Evolutionary conservation across 176 grass and related monocot genomes (phyloP), one percentile per base, ranked within the genome.

Genomic region (Bolboschoenus planiculmis): DNA sequence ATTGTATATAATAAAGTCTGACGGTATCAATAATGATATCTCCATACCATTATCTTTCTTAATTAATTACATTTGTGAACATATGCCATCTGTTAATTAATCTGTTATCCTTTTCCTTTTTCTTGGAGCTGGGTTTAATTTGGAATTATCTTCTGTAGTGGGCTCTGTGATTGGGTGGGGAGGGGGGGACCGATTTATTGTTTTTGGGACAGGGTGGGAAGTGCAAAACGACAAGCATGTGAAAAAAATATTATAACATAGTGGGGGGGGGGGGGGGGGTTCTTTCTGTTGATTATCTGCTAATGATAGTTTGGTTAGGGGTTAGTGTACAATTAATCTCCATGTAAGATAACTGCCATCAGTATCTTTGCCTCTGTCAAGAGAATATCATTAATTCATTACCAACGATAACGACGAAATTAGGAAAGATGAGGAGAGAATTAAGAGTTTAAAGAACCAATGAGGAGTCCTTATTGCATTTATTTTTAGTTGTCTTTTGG

Each of bases 191-290:
- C 7, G 8, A 9, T 23, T 3, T 1, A 5, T 50, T 50, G 20
- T 56, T 44, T 36, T 8, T 29, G 26, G 79, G 24, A 81, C 79
- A 46, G 20, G 56, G 37, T 29, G 56, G 56, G 11, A 63, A 44
- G 21, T 42, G 33, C 56, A 81, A 81, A 64, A 64, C 37, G 79
- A 81, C 79, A 62, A 61, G 21, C 79, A 81, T 81, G 79, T 81
- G 79, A 81, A 81, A 47, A 30, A 62, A 81, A 47, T 63, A 61
- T 30, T 14, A 81, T 81, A 81, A 63, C 8, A 3, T 24, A n/a
- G 10, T 81, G 56, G 79, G 79, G n/a, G n/a, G n/a, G n/a, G n/a
- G n/a, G n/a, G n/a, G n/a, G n/a, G n/a, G n/a, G n/a, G 76, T 56
- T 46, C 50, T 35, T 56, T 20, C 1, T 78, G 75, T 79, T 56